Percentiles rank a stretch among this genome's conserved stretches.
Evolutionary conservation across 352 stramenopile genomes (phyloP).

Genomic region (Thraustochytrium sp.): DNA sequence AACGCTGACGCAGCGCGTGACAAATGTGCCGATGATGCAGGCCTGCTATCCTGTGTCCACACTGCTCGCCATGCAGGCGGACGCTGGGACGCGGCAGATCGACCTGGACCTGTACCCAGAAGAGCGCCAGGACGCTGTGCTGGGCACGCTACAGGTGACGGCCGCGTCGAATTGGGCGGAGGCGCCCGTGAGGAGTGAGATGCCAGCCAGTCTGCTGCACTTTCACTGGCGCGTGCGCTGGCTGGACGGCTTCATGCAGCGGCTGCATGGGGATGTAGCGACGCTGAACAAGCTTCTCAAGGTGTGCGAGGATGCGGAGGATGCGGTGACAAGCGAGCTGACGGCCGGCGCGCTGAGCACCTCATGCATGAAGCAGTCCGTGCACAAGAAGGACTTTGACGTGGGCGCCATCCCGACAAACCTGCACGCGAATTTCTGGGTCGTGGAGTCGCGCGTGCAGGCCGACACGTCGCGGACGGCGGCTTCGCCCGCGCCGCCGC

Average conservation of each 20-base stretch:
- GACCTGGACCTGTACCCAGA: neutral
- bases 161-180: neutral
- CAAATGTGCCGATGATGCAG: slow-evolving; percentile 2
- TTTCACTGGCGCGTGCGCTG: neutral
- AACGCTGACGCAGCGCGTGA: neutral
- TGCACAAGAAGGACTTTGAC: slow-evolving; percentile 14
- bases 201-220: neutral
- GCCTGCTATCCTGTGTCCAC: neutral
- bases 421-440: neutral
- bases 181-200: neutral
- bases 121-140: neutral
- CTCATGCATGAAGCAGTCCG: slow-evolving; percentile 14
- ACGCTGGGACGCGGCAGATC: neutral
- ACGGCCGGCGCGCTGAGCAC: neutral
- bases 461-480: neutral
- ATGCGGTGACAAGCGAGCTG: neutral
- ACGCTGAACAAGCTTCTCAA: neutral
- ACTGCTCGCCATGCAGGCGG: neutral
- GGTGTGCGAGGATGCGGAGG: neutral
- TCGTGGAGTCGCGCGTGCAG: neutral
- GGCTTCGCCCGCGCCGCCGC: neutral
- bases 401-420: slow-evolving; percentile 21
- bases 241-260: neutral
- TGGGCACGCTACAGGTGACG: neutral
- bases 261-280: neutral